A percentile compares a stretch with the other conserved stretches of the same genome.
Evolutionary conservation across 768 basidiomycete genomes (phyloP).

Genomic region (Rhodotorula kratochvilovae): DNA sequence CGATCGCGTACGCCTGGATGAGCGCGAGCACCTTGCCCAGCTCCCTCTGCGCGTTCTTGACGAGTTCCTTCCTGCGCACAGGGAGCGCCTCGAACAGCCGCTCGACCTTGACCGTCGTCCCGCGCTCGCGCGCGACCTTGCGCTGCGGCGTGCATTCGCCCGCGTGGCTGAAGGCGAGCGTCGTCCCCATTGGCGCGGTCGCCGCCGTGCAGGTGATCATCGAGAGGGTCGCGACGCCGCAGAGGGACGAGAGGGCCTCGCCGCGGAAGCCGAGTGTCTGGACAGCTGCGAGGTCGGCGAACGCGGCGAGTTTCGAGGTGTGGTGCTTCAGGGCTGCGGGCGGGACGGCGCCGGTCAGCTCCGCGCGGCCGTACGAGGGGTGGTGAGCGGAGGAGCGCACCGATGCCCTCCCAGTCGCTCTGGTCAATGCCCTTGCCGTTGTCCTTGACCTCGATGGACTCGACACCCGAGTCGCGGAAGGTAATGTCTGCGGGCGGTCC

Average conservation of each 20-base stretch:
- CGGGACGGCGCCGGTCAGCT: background rate
- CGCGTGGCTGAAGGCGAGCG: constrained; percentile 51
- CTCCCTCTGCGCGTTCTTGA: constrained; percentile 81
- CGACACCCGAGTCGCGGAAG: constrained; percentile 80
- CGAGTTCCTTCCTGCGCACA: constrained; percentile 85
- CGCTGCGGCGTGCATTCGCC: constrained; percentile 26
- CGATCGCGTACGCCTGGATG: constrained; percentile 81
- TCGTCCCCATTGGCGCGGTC: constrained; percentile 71
- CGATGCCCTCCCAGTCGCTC: constrained; percentile 70
- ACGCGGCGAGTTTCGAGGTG: constrained; percentile 81
- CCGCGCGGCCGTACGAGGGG: background rate
- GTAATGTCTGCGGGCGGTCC: constrained; percentile 62
- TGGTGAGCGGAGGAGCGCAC: constrained; percentile 51
- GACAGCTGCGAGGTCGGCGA: constrained; percentile 66
- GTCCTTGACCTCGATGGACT: constrained; percentile 79
- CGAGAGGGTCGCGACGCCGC: constrained; percentile 57
- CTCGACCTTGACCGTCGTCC: constrained; percentile 72
- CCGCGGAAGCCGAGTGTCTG: constrained; percentile 90
- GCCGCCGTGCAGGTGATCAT: constrained; percentile 68
- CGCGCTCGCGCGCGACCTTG: constrained; percentile 50
- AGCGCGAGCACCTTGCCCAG: constrained; percentile 77
- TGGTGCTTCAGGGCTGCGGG: constrained; percentile 78
- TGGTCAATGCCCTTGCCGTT: constrained; percentile 82
- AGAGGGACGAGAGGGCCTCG: constrained; percentile 90
- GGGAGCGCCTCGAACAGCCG: constrained; percentile 76